These are phyloP conservation scores for Podospora pseudocomata DNA, from an alignment of 495 filamentous ascomycete genomes.

Conservation along the genomic window DNA sequence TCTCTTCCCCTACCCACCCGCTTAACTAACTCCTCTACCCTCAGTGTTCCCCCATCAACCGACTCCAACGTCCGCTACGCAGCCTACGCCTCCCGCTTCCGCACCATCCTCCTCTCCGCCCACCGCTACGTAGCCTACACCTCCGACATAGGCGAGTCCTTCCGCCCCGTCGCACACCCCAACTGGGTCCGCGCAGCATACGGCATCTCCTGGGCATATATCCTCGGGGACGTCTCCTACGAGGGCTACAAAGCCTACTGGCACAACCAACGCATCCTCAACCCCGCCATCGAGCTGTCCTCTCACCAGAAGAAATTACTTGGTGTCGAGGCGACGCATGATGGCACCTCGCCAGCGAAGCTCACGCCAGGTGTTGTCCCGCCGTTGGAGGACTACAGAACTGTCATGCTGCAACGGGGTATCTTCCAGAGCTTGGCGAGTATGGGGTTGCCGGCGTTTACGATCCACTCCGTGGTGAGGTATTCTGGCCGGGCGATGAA, in stretches of 20 bases:
- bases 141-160: slow-evolving; percentile 93
- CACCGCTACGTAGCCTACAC: slow-evolving; percentile 98
- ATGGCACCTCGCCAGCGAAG: not conserved
- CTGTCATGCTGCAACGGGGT: slow-evolving; percentile 85
- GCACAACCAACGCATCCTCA: slow-evolving; percentile 63
- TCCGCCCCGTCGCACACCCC: slow-evolving; percentile 88
- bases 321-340: slow-evolving; percentile 26
- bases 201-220: slow-evolving; percentile 86
- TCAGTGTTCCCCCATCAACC: slow-evolving; percentile 73
- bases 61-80: slow-evolving; percentile 85
- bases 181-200: slow-evolving; percentile 78
- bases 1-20: slow-evolving; percentile 2
- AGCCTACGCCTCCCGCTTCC: slow-evolving; percentile 80
- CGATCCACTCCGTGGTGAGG: slow-evolving; percentile 85
- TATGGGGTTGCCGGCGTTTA: slow-evolving; percentile 94
- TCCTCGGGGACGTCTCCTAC: slow-evolving; percentile 83
- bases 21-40: not conserved
- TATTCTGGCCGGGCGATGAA: slow-evolving; percentile 83
- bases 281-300: slow-evolving; percentile 47
- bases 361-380: slow-evolving; percentile 50
- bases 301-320: slow-evolving; percentile 37
- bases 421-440: slow-evolving; percentile 86
- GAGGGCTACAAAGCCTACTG: slow-evolving; percentile 95
- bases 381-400: slow-evolving; percentile 82
- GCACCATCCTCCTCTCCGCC: slow-evolving; percentile 83